Percentiles rank a stretch among this genome's conserved stretches.
These are phyloP conservation scores for Ulvella scutata DNA, from an alignment of 139 green algal species.

Conservation along the genomic window DNA sequence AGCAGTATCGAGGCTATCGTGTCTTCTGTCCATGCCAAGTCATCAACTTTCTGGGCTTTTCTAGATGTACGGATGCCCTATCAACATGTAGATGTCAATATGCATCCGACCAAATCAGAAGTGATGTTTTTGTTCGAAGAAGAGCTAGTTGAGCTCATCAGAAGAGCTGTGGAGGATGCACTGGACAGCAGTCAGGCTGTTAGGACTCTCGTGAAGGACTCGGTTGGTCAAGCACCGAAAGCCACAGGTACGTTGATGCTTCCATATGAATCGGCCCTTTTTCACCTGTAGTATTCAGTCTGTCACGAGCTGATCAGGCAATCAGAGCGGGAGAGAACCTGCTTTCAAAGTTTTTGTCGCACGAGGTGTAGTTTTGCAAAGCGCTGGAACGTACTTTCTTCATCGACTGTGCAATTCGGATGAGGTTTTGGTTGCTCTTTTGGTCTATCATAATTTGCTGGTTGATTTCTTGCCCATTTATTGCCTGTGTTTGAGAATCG, in stretches of 20 bases:
- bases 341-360: too few relatives aligned
- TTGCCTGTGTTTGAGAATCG: too few relatives aligned
- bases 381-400: too few relatives aligned
- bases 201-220: neutral
- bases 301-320: too few relatives aligned
- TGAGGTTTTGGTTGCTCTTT: too few relatives aligned
- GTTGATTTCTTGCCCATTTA: too few relatives aligned
- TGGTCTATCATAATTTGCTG: too few relatives aligned
- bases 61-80: conserved; percentile 64
- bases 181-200: conserved; percentile 17
- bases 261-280: too few relatives aligned
- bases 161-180: conserved; percentile 38
- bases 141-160: conserved; percentile 40
- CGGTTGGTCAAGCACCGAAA: neutral
- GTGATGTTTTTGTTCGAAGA: conserved; percentile 79
- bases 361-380: too few relatives aligned
- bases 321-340: too few relatives aligned
- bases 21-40: conserved; percentile 44
- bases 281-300: too few relatives aligned
- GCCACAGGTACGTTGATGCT: neutral
- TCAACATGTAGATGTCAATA: conserved; percentile 86
- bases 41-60: conserved; percentile 72
- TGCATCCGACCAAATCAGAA: conserved; percentile 92
- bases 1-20: conserved; percentile 65
- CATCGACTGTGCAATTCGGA: too few relatives aligned